Evolutionary conservation across 2,329 filamentous ascomycete species (phyloP), one percentile per base, ranked within the genome.

Genomic region (Cryphonectria nitschkei): DNA sequence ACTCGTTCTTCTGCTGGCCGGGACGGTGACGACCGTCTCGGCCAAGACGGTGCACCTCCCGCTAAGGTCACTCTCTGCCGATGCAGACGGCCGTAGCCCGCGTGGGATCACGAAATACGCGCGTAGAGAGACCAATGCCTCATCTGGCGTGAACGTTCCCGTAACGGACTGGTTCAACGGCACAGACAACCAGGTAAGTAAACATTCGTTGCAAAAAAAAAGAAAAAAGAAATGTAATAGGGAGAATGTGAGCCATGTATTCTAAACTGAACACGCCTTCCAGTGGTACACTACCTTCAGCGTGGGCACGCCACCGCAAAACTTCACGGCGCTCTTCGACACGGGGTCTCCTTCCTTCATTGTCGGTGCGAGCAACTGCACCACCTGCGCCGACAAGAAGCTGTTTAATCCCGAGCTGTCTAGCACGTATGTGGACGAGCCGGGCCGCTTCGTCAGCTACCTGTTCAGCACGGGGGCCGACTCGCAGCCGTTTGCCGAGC

Each of bases 261-360:
- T 6, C 34, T 26, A 3, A 3, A 19, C 22, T 58, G 9, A 13
- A 34, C 60, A 13, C 4, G 13, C 13, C n/a, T 29, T n/a, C 61
- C 66, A 75, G 71, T 75, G 74, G 74, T 75, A 75, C 65, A 72
- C 71, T 19, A 72, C 61, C 11, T 70, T 75, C 50, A 56, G 65
- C 5, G 19, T 75, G 0, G 74, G 74, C 34, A 75, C 71, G 19
- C 74, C 74, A 0, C 67, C 71, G 1, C 78, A 79, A 50, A 74
- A 76, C 11, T 71, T 79, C 77, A 77, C 78, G 6, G 77, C 78
- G 41, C 73, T 78, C 22, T 78, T 78, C 56, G 77, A 78, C 58
- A 80, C 78, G 0, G 78, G 76, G 22, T 79, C 76, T 3, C 73
- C 70, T 0, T 74, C 76, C 22, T 74, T 80, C n/a, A 67, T 79